Conservation (phyloP, 192 early-diverging fungal genomes). For the Martensiomyces pterosporus region DNA sequence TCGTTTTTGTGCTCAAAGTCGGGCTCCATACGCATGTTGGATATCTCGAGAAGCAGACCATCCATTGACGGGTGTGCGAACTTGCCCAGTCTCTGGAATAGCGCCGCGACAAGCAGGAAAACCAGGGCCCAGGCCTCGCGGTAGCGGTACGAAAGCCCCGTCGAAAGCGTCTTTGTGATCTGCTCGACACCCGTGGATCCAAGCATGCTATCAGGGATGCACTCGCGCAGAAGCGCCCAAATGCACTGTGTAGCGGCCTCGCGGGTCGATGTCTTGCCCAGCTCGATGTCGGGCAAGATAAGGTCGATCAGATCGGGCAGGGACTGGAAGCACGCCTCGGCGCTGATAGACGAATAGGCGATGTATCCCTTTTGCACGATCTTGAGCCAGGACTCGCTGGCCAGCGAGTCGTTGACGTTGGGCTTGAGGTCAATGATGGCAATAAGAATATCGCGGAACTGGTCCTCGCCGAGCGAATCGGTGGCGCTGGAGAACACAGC, state of each 20-base stretch:
- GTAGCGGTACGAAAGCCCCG: slow-evolving; percentile 72
- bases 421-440: slow-evolving; percentile 77
- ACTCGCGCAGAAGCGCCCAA: slow-evolving; percentile 62
- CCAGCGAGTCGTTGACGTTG: slow-evolving; percentile 72
- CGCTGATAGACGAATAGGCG: slow-evolving; percentile 59
- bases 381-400: slow-evolving; percentile 80
- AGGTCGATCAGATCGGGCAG: slow-evolving; percentile 56
- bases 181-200: slow-evolving; percentile 52
- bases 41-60: slow-evolving; percentile 56
- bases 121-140: slow-evolving; percentile 82
- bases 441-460: slow-evolving; percentile 52
- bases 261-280: slow-evolving; percentile 56
- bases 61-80: slow-evolving; percentile 58
- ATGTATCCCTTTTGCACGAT: slow-evolving; percentile 72
- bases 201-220: slow-evolving; percentile 76
- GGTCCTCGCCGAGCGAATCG: slow-evolving; percentile 45
- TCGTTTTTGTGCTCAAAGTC: slow-evolving; percentile 82
- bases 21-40: slow-evolving; percentile 77
- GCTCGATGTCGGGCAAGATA: slow-evolving; percentile 64
- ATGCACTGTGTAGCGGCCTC: slow-evolving; percentile 68
- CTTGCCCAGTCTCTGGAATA: slow-evolving; percentile 72
- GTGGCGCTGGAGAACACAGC: slow-evolving; percentile 28
- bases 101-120: slow-evolving; percentile 65
- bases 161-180: slow-evolving; percentile 52
- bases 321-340: slow-evolving; percentile 49